Percentiles rank a stretch among this genome's conserved stretches.
Evolutionary conservation across 768 basidiomycete genomes (phyloP).

Genomic region (Sarcodon sp.): DNA sequence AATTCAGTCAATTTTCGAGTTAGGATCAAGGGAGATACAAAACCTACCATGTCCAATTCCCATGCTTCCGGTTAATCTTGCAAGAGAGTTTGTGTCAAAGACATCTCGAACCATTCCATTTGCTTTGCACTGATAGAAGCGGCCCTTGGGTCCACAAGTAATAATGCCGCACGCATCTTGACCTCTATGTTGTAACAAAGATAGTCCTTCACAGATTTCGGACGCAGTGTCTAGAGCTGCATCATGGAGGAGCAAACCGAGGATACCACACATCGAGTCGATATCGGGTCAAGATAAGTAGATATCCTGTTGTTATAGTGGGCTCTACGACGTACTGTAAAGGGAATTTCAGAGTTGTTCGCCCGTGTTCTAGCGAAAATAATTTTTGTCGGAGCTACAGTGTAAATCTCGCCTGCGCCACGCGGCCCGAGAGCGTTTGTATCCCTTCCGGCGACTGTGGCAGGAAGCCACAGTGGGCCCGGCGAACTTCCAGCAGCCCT

Average conservation of each 20-base stretch:
- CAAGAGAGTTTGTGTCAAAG: constrained; percentile 71
- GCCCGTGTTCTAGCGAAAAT: background rate
- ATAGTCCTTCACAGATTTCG: constrained; percentile 92
- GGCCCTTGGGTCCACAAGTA: constrained; percentile 89
- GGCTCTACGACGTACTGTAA: background rate
- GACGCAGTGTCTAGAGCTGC: constrained; percentile 59
- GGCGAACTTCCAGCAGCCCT: too few species aligned
- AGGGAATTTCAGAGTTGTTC: background rate
- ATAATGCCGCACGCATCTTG: constrained; percentile 98
- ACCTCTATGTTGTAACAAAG: constrained; percentile 90
- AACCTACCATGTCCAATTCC: constrained; percentile 91
- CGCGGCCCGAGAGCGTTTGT: background rate
- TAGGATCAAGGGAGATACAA: background rate
- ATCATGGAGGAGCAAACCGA: constrained; percentile 80
- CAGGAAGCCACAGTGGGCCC: too few species aligned
- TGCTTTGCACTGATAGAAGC: constrained; percentile 96
- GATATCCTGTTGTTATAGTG: too few species aligned
- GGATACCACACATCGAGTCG: constrained; percentile 75
- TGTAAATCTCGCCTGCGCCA: background rate
- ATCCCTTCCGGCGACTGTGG: too few species aligned
- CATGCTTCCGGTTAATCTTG: constrained; percentile 83
- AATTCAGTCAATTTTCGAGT: background rate
- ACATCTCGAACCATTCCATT: constrained; percentile 99
- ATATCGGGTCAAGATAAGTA: background rate
- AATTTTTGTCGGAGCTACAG: background rate